A percentile compares a stretch with the other conserved stretches of the same genome.
phyloP scores from a whole-genome alignment of 192 early-diverging fungal species.

The Gryganskiella cystojenkinii region DNA sequence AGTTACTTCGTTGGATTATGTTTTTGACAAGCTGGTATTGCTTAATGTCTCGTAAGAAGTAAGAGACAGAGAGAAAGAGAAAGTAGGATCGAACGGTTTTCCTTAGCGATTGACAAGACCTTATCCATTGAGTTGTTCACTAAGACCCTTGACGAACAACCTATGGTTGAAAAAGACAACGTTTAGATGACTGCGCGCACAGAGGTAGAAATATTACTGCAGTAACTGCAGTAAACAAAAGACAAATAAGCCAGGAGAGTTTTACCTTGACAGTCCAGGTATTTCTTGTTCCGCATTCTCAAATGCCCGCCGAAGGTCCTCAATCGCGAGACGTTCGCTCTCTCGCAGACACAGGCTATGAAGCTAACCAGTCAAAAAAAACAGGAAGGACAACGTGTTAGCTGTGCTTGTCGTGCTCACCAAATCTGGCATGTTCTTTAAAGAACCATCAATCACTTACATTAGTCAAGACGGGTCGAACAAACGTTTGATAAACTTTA shows the following conservation, averaged over 20 bases:
- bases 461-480: constrained; percentile 34
- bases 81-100: background rate
- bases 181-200: no score
- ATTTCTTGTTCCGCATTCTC: constrained; percentile 50
- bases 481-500: constrained; percentile 50
- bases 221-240: no score
- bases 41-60: no score
- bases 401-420: background rate
- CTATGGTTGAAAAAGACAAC: no score
- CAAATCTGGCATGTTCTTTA: no score
- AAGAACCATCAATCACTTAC: constrained; percentile 9
- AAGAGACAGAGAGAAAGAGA: background rate
- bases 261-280: constrained; percentile 38
- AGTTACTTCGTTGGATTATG: no score
- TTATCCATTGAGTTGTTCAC: constrained; percentile 47
- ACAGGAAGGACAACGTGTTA: background rate
- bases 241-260: no score
- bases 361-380: constrained; percentile 5
- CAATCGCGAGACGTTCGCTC: constrained; percentile 38
- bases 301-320: constrained; percentile 35
- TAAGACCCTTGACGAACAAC: constrained; percentile 41
- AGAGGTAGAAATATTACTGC: no score
- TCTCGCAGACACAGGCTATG: constrained; percentile 34
- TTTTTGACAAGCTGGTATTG: no score
- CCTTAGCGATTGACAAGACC: no score